These are phyloP conservation scores for Mortierella hygrophila DNA, from an alignment of 192 early-diverging fungal genomes.

Conservation along the genomic window DNA sequence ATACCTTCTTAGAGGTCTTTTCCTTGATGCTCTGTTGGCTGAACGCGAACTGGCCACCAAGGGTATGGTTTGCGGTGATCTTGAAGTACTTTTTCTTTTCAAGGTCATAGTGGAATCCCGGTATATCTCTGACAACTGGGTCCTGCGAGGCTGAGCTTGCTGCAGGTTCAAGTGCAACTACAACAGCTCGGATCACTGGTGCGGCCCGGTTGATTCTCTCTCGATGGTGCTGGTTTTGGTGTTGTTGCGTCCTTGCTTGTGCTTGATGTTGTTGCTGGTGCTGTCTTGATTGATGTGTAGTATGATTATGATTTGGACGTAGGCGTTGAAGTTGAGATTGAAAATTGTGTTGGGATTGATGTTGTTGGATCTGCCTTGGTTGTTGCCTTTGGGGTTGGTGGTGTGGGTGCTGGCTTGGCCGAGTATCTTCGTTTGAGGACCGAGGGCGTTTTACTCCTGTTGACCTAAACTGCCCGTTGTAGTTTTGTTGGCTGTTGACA, in stretches of 20 bases:
- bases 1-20: conserved; percentile 28
- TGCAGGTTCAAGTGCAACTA: neutral
- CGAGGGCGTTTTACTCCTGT: neutral
- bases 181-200: neutral
- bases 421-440: neutral
- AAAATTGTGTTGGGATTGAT: neutral
- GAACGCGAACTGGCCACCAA: conserved; percentile 32
- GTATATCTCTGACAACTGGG: conserved; percentile 29
- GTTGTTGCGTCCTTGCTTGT: neutral
- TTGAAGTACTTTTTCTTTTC: conserved; percentile 58
- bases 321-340: neutral
- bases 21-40: conserved; percentile 46
- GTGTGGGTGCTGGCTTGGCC: neutral
- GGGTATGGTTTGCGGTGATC: conserved; percentile 36
- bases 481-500: neutral
- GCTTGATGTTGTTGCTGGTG: neutral
- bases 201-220: neutral
- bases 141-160: neutral
- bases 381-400: neutral
- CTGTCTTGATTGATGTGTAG: neutral
- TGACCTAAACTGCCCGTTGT: neutral
- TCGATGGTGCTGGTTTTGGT: neutral
- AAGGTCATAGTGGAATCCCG: conserved; percentile 44
- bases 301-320: neutral
- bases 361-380: neutral